Conservation (phyloP, 768 basidiomycete species). For the Boletus edulis region DNA sequence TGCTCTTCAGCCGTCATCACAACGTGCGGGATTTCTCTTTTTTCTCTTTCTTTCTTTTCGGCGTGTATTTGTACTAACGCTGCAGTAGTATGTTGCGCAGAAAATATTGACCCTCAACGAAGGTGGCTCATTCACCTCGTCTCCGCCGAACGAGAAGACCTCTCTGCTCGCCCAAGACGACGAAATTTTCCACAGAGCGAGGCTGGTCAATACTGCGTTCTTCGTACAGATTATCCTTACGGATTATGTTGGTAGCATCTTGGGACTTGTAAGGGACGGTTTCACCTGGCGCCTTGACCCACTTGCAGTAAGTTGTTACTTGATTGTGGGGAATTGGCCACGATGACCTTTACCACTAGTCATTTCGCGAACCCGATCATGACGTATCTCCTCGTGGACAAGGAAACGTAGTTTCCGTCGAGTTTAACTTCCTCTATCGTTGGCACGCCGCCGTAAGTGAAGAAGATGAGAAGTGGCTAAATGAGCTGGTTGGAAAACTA, state of each 20-base stretch:
- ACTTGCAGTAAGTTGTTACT: conserved; percentile 42
- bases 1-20: conserved; percentile 71
- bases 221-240: conserved; percentile 67
- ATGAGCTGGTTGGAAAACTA: conserved; percentile 41
- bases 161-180: conserved; percentile 55
- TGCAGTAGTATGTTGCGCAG: conserved; percentile 61
- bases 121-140: conserved; percentile 39
- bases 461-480: conserved; percentile 56
- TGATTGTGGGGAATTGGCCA: background rate
- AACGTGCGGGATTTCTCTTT: conserved; percentile 45
- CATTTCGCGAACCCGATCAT: conserved; percentile 50
- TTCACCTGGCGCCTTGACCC: conserved; percentile 68
- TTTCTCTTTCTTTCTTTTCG: background rate
- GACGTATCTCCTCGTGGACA: conserved; percentile 58
- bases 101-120: conserved; percentile 72
- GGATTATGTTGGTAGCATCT: conserved; percentile 76
- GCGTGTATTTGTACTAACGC: conserved; percentile 5
- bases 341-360: conserved; percentile 30
- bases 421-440: conserved; percentile 61
- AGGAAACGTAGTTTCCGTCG: conserved; percentile 74
- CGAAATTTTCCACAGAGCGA: conserved; percentile 72
- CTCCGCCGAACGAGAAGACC: conserved; percentile 14
- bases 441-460: conserved; percentile 67
- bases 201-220: conserved; percentile 70
- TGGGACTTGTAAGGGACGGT: conserved; percentile 66